Base-by-base conservation (phyloP, 116 monocot genomes). In the Dioscorea cayenensis region DNA sequence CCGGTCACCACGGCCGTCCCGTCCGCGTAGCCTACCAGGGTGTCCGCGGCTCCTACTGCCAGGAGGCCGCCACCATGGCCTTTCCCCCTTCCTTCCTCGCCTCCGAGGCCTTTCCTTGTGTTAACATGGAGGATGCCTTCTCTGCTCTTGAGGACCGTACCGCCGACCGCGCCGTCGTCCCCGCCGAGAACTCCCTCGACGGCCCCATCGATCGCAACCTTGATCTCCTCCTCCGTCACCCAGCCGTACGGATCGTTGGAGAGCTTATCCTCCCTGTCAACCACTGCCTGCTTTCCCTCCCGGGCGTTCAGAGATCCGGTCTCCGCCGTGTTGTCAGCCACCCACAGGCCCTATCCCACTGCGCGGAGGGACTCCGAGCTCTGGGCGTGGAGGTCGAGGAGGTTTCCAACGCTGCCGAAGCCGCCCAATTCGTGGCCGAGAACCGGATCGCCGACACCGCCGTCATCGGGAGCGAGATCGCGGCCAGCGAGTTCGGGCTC, bases 121-220 rank as follows among this genome's bases (percentile, higher is more conserved):
- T 50, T 43, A 65, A 72, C 67, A 85, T 92, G 80, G 92, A 92
- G 67, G 81, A 68, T 25, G 83, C 83, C 64, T 92, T 92, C 84
- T 48, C 77, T 11, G 79, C 88, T 14, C 74, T 92, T 0, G 83
- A 88, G 64, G 71, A 79, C 36, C 64, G 79, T 18, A 70, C 70
- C 20, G 92, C 88, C 58, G 86, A 92, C 70, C 88, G 79, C 28
- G 92, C 92, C 16, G 71, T 92, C 37, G 82, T 86, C 21, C 88
- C 92, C n/a, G 66, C 81, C 21, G 92, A 92, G 68, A 92, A 92
- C 79, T 92, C 92, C 71, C 19, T 92, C 51, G 92, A 92, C 67
- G 92, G 92, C 0, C 77, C 92, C 68, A 82, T 92, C 68, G 80
- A 66, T 50, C 81, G 92, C 28, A 92, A 92, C 65, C 72, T 92